A percentile compares a stretch with the other conserved stretches of the same genome.
Conservation (phyloP, 140 eudicot species). For the Cichorium intybus region DNA sequence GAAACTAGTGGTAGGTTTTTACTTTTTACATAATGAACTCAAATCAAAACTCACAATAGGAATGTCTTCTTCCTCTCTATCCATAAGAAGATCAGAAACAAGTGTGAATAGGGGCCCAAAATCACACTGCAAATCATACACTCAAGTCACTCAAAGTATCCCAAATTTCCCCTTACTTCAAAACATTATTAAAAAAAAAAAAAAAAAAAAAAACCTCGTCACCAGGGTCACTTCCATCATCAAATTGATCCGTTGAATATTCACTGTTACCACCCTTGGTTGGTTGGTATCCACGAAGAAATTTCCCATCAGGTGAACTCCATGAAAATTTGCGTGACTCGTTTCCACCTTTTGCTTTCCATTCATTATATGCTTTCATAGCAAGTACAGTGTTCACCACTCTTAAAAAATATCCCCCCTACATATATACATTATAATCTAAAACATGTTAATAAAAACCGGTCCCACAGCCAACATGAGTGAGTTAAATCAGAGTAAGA, state of each 20-base stretch:
- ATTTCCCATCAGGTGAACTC: conserved; percentile 33
- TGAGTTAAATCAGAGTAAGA: no score
- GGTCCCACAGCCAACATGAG: no score
- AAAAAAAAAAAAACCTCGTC: conserved; percentile 21
- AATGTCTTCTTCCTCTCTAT: conserved; percentile 64
- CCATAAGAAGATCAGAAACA: conserved; percentile 58
- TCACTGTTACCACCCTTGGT: conserved; percentile 3
- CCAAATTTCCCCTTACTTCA: not conserved
- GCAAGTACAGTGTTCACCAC: conserved; percentile 65
- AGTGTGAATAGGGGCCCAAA: conserved; percentile 40
- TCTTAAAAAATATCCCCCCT: conserved; percentile 79
- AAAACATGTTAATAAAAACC: not conserved
- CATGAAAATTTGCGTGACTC: conserved; percentile 55
- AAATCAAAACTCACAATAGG: conserved; percentile 49
- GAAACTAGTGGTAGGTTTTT: not conserved
- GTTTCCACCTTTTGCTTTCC: conserved; percentile 49
- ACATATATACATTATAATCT: not conserved
- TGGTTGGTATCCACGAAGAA: conserved; percentile 48
- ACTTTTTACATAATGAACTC: not conserved
- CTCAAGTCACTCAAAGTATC: conserved; percentile 14
- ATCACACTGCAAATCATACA: conserved; percentile 44
- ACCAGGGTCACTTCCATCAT: conserved; percentile 39
- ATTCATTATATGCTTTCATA: conserved; percentile 53
- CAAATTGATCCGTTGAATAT: conserved; percentile 12
- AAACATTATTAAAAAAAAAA: not conserved